Percentiles rank a stretch among this genome's conserved stretches.
Conservation (phyloP, 1,284 basidiomycete genomes). For the Neonothopanus nambi region DNA sequence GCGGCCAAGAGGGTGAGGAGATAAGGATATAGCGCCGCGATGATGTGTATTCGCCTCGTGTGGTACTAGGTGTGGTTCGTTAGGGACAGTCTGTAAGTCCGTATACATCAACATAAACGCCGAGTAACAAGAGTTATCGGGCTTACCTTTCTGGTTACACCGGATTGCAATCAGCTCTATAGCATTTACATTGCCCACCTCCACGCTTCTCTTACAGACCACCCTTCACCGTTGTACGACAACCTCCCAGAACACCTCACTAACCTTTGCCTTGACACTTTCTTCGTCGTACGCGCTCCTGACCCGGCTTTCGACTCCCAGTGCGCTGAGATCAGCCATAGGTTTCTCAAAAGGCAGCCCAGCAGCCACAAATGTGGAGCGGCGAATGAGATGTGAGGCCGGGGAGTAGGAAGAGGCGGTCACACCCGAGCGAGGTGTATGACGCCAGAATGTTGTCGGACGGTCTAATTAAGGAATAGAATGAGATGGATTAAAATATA, state of each 20-base stretch:
- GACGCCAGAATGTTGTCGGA: constrained; percentile 74
- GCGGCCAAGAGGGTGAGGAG: no score
- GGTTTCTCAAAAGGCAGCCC: constrained; percentile 64
- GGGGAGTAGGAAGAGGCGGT: constrained; percentile 67
- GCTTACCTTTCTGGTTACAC: background rate
- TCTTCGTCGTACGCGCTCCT: constrained; percentile 9
- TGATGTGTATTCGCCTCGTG: no score
- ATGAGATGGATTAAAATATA: background rate
- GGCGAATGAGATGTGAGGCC: constrained; percentile 64
- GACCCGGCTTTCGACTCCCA: constrained; percentile 64
- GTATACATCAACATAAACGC: background rate
- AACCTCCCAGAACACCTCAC: constrained; percentile 18
- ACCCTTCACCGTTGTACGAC: constrained; percentile 13
- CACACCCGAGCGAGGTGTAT: constrained; percentile 64
- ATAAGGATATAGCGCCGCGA: no score
- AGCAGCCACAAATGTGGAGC: constrained; percentile 72
- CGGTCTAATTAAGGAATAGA: constrained; percentile 40
- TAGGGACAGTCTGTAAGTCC: no score
- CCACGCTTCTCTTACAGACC: background rate
- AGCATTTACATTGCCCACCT: background rate
- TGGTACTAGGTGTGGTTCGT: no score
- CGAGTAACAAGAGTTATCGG: background rate
- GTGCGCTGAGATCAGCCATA: constrained; percentile 62
- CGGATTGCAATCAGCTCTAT: no score
- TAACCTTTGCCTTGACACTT: constrained; percentile 11